Percentiles rank a stretch among this genome's conserved stretches.
These are phyloP conservation scores for Pulveroboletus ravenelii DNA, from an alignment of 768 basidiomycete genomes.

Conservation along the genomic window DNA sequence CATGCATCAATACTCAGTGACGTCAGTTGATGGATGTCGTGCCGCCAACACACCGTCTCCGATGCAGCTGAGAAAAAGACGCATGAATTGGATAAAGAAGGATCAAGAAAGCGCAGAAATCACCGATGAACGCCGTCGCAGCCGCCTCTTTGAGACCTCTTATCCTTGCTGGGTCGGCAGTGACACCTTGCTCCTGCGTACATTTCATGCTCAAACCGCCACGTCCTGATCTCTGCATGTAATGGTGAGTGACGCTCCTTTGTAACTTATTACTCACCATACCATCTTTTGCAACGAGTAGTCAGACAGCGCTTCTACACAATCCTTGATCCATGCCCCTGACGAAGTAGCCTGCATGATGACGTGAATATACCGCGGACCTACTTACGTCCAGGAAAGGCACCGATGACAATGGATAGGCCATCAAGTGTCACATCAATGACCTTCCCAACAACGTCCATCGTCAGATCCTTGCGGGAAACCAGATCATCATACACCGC, in stretches of 20 bases:
- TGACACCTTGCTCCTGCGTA: neutral
- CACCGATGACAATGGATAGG: slow-evolving; percentile 6
- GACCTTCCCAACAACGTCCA: slow-evolving; percentile 7
- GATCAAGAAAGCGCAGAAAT: neutral
- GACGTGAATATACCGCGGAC: neutral
- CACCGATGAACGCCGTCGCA: slow-evolving; percentile 12
- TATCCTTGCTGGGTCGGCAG: slow-evolving; percentile 3
- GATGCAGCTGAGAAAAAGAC: slow-evolving; percentile 2
- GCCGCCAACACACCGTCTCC: slow-evolving; percentile 12
- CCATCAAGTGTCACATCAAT: slow-evolving; percentile 4
- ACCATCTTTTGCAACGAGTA: slow-evolving; percentile 7
- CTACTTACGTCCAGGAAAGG: slow-evolving; percentile 13
- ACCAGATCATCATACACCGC: slow-evolving; percentile 13
- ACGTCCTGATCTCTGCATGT: slow-evolving; percentile 5
- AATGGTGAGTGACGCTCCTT: neutral
- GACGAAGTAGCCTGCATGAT: neutral
- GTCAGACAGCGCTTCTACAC: slow-evolving; percentile 9
- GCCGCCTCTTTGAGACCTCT: slow-evolving; percentile 9
- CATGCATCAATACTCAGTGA: neutral
- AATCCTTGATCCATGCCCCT: slow-evolving; percentile 1
- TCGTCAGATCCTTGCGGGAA: slow-evolving; percentile 6
- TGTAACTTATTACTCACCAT: neutral
- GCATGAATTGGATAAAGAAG: neutral
- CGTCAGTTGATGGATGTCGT: neutral
- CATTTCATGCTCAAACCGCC: neutral